Base-by-base conservation (phyloP, 2,329 filamentous ascomycete species). In the Phaeosphaeria sp. region DNA sequence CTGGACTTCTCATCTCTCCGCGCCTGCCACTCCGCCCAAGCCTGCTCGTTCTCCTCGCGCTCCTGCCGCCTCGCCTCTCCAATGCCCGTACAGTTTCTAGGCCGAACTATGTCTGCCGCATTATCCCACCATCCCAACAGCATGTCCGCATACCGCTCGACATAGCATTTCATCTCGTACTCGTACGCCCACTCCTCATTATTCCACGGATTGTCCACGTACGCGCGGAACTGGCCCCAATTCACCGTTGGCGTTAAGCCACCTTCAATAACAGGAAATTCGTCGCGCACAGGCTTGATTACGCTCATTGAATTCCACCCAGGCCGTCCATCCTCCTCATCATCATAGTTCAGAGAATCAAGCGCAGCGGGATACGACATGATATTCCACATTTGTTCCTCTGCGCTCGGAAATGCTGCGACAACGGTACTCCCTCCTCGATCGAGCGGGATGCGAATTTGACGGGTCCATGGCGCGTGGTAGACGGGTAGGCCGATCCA, bases 301-400 rank as follows among this genome's bases (percentile, higher is more conserved):
- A 13, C 15, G 11, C 30, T 13, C 30, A 36, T 36, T 13, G 30
- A 36, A 13, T 36, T 36, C 30, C 30, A 7, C 11, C 15, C 30
- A 7, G 11, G 3, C 24, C 7, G 6, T 20, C 4, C 39, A 11
- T 11, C 3, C 40, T 43, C 8, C 4, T 20, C 17, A 11, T 43
- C 40, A n/a, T 20, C 6, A 20, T 36, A 36, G 11, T 43, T 22
- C 40, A 43, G 6, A 22, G n/a, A 11, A 20, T 43, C n/a, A 7
- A 22, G n/a, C 9, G 56, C 51, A 13, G 33, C 46, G 3, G 6
- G 8, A 18, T 58, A 47, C 11, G 39, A 11, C 51, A 58, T 51
- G 9, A 58, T 33, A 18, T 33, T 48, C 56, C 56, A 58, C 43
- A 58, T 15, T 20, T 55, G 51, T 30, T 58, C 56, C 40, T 58